Evolutionary conservation across 768 basidiomycete genomes (phyloP).

Genomic region (Suillus weaverae): DNA sequence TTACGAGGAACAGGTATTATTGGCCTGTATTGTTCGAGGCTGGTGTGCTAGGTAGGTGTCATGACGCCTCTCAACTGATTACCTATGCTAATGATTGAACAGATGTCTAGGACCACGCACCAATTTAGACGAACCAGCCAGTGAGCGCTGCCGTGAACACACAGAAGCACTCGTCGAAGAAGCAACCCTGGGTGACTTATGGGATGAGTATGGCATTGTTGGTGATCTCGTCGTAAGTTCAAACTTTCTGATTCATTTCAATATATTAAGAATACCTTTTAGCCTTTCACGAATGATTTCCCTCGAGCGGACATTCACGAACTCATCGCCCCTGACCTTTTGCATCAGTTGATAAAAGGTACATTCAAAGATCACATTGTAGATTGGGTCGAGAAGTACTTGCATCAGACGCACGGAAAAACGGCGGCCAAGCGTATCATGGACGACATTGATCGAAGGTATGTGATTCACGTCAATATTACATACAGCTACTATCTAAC

Average conservation of each 20-base stretch:
- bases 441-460: slow-evolving; percentile 34
- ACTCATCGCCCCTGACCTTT: slow-evolving; percentile 31
- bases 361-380: slow-evolving; percentile 42
- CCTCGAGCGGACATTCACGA: slow-evolving; percentile 38
- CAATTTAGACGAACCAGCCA: not conserved
- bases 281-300: slow-evolving; percentile 38
- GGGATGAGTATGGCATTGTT: slow-evolving; percentile 25
- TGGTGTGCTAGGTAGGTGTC: too few species aligned
- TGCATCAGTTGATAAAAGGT: slow-evolving; percentile 39
- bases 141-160: slow-evolving; percentile 18
- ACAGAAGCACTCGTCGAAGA: slow-evolving; percentile 17
- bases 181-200: slow-evolving; percentile 14
- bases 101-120: too few species aligned
- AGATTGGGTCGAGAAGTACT: slow-evolving; percentile 31
- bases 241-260: not conserved
- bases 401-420: slow-evolving; percentile 18
- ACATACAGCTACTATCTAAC: too few species aligned
- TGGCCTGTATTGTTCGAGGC: too few species aligned
- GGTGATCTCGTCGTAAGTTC: slow-evolving; percentile 23
- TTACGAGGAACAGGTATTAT: too few species aligned
- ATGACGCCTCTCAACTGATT: too few species aligned
- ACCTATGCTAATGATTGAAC: too few species aligned
- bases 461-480: not conserved
- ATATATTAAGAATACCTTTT: not conserved
- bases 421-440: slow-evolving; percentile 23